Conservation (phyloP, 192 early-diverging fungal genomes). For the Coemansia interrupta region DNA sequence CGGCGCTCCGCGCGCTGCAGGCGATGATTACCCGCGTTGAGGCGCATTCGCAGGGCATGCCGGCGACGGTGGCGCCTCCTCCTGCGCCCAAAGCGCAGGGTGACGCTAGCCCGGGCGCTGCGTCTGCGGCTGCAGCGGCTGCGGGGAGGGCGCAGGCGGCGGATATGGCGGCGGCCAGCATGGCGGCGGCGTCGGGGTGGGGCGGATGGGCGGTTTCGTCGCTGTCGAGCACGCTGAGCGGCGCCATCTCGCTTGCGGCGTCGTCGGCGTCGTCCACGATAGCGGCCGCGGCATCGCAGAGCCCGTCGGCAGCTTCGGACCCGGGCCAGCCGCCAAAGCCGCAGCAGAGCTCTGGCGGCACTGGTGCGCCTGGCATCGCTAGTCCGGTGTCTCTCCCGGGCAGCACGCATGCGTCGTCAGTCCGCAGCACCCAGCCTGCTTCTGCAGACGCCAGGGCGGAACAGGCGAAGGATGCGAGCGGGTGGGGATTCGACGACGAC, state of each 20-base stretch:
- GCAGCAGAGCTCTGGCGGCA: neutral
- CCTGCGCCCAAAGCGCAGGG: slow-evolving; percentile 29
- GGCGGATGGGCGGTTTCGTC: slow-evolving; percentile 88
- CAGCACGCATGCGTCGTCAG: too few relatives aligned
- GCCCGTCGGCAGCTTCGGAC: neutral
- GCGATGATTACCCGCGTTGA: slow-evolving; percentile 66
- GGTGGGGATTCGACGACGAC: slow-evolving; percentile 40
- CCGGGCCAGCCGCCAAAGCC: neutral
- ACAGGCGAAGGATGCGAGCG: neutral
- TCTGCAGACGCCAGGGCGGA: too few relatives aligned
- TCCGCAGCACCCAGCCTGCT: too few relatives aligned
- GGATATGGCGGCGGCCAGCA: slow-evolving; percentile 44
- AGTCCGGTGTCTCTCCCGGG: neutral
- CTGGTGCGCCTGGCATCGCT: neutral
- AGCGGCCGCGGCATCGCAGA: neutral
- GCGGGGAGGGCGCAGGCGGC: slow-evolving; percentile 17
- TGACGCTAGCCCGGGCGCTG: slow-evolving; percentile 12
- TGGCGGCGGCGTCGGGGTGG: slow-evolving; percentile 63
- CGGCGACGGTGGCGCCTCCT: slow-evolving; percentile 53
- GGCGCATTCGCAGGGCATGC: slow-evolving; percentile 67
- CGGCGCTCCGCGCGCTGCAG: slow-evolving; percentile 76
- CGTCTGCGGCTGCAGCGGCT: slow-evolving; percentile 2
- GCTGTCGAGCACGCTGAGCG: slow-evolving; percentile 54
- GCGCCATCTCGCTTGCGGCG: slow-evolving; percentile 36
- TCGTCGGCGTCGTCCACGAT: slow-evolving; percentile 8